Evolutionary conservation across 1,139 yeast species (phyloP).

Genomic region (Blastobotrys ciferrii): DNA sequence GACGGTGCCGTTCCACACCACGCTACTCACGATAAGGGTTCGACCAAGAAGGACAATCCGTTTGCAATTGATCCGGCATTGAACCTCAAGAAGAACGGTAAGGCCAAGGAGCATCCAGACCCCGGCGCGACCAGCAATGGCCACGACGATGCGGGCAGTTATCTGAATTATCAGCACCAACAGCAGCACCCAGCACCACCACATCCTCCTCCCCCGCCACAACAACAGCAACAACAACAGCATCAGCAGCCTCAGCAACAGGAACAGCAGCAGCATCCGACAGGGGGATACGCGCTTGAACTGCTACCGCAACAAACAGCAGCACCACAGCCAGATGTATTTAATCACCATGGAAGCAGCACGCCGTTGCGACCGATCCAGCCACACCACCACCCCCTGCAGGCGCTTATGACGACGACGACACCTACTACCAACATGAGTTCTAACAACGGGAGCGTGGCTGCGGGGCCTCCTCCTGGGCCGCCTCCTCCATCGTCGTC

Average conservation of each 20-base stretch:
- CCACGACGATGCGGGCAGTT: background rate
- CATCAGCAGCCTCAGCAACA: slow-evolving; percentile 24
- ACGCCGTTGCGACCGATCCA: background rate
- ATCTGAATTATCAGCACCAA: slow-evolving; percentile 13
- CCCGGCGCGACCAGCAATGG: background rate
- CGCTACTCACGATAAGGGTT: background rate
- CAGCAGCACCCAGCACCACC: no score
- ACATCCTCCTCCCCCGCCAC: background rate
- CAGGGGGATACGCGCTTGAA: background rate
- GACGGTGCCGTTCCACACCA: background rate
- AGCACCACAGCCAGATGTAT: background rate
- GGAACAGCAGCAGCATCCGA: slow-evolving; percentile 20
- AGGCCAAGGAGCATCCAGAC: background rate
- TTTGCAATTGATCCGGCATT: slow-evolving; percentile 22
- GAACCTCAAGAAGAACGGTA: slow-evolving; percentile 11
- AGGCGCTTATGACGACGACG: background rate
- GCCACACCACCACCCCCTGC: background rate
- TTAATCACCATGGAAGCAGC: background rate
- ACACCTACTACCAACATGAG: background rate
- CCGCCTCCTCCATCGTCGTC: slow-evolving; percentile 10
- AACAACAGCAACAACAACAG: slow-evolving; percentile 15
- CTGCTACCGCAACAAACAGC: background rate
- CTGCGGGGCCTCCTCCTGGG: slow-evolving; percentile 4
- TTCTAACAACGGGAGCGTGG: background rate
- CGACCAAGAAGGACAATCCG: slow-evolving; percentile 7